Base-by-base conservation (phyloP, 805 yeast species). In the Ogataea neopini region DNA sequence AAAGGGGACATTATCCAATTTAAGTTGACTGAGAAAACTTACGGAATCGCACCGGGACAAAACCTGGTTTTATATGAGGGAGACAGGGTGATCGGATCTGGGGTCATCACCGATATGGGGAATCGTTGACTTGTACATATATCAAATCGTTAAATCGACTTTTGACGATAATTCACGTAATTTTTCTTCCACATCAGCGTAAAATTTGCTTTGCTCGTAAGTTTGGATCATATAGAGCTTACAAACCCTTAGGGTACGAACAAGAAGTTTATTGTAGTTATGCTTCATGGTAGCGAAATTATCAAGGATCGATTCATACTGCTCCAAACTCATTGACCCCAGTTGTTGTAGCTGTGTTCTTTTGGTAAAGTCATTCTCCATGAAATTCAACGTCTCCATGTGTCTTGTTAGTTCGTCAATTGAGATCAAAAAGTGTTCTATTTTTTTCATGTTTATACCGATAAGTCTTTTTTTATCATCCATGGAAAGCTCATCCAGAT, bases 21-120 rank as follows among this genome's bases (percentile, higher is more conserved):
- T 6, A 54, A 56, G 18, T 69, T 91, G 25, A 49, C 52, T 0
- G 67, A 71, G 1, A 64, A 70, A 25, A 78, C 79, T 28, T 68
- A 89, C 41, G 97, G 96, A 0, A 79, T 94, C 60, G 91, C 97
- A 0, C 88, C 91, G 0, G 99, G 98, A 0, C 99, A 92, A 63
- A 83, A 79, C 54, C 67, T 89, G 14, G 96, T 87, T 0, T 61
- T 92, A 5, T 94, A 91, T 63, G 67, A 76, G 34, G 79, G 76
- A 1, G 83, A 82, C 40, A 67, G 79, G 45, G 83, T 92, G 0
- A 58, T 91, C 9, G 97, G 96, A 0, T 72, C 80, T 15, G 86
- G 86, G 1, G 54, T 62, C 22, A 77, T 74, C 14, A 22, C 43
- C 19, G 45, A 45, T 33, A 49, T 46, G 48, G 28, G 15, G 6